Evolutionary conservation across 139 green algal genomes (phyloP), one percentile per base, ranked within the genome.

Genomic region (Ettlia oleoabundans): DNA sequence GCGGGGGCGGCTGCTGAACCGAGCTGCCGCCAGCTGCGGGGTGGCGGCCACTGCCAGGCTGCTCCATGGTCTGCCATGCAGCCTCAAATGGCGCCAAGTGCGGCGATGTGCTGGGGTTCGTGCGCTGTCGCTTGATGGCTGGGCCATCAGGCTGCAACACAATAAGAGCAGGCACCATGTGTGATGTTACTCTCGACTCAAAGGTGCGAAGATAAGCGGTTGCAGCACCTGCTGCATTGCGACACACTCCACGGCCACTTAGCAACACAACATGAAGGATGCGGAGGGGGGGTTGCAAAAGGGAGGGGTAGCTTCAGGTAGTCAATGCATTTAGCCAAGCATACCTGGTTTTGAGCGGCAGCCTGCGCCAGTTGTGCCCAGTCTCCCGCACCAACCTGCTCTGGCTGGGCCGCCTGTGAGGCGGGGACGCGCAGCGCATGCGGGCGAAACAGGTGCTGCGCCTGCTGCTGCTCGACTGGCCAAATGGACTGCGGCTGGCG

Each of bases 61-160:
- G 47, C 13, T 15, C 15, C 13, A 10, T 58, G 47, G 47, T 58
- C 13, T 58, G 47, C 13, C 47, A 15, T 15, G 15, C 13, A 10
- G 15, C 15, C 13, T 58, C 47, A 58, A 58, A 58, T 15, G 47
- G 15, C 47, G 47, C n/a, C n/a, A n/a, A n/a, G n/a, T n/a, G 47
- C 15, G 47, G 47, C 21, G 18, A 15, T 5, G 55, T 22, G 64
- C 68, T 6, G 19, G 38, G 43, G 2, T 63, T 42, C 28, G 70
- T 77, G 70, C 70, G 70, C 70, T 42, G 70, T 3, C 70, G 70
- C 70, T 77, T 77, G 42, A 15, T 63, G 70, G 42, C 70, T 10
- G 70, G 70, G 26, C 47, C 47, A 15, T 58, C 47, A 15, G 47
- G 47, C 47, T 58, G 47, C 47, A 58, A 15, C 47, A 58, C 13